Percentiles rank a stretch among this genome's conserved stretches.
Conservation (phyloP, 1,284 basidiomycete species). For the Apiotrichum porosum region DNA sequence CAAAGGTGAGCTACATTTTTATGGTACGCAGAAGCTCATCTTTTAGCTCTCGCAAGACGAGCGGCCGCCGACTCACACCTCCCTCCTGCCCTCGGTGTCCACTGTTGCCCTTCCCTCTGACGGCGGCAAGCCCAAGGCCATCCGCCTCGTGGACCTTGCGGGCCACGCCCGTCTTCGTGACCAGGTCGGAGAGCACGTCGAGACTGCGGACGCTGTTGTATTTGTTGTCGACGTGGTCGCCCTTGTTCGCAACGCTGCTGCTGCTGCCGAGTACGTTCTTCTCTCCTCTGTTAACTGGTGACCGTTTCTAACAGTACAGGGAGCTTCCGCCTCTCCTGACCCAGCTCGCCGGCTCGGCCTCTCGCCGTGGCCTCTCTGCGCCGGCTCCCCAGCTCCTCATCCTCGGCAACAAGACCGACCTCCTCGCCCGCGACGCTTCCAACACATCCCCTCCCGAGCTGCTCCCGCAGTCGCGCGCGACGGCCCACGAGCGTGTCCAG, state of each 20-base stretch:
- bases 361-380: constrained; percentile 18
- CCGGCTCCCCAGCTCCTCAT: constrained; percentile 36
- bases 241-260: constrained; percentile 35
- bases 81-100: constrained; percentile 29
- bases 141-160: constrained; percentile 42
- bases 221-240: constrained; percentile 45
- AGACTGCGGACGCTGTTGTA: constrained; percentile 32
- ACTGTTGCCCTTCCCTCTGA: constrained; percentile 26
- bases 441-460: constrained; percentile 24
- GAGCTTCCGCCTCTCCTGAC: constrained; percentile 42
- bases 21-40: not conserved
- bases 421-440: constrained; percentile 23
- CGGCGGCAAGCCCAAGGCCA: constrained; percentile 16
- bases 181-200: constrained; percentile 29
- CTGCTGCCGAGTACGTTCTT: constrained; percentile 43
- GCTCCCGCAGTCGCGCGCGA: constrained; percentile 16
- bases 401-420: constrained; percentile 45
- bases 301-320: constrained; percentile 17
- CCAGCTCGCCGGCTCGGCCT: constrained; percentile 27
- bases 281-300: not conserved
- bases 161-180: constrained; percentile 48
- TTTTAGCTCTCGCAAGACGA: constrained; percentile 35
- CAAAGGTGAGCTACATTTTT: constrained; percentile 28
- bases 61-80: constrained; percentile 41
- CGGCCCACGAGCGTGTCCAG: constrained; percentile 33